Percentiles rank a stretch among this genome's conserved stretches.
Evolutionary conservation across 306 rosid genomes (phyloP).

Genomic region (Geum urbanum): DNA sequence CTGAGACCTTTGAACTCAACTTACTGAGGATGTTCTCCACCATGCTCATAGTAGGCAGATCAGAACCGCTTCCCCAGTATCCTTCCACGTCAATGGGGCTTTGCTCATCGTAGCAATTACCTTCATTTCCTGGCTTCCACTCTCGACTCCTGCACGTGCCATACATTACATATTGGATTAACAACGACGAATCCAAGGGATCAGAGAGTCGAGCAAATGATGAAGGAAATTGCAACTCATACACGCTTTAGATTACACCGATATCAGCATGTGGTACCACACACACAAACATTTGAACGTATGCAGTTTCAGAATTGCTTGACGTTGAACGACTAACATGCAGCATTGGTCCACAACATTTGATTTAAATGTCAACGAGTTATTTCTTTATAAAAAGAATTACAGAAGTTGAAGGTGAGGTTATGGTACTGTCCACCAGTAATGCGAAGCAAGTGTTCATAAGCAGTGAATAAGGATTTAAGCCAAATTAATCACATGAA

Average conservation of each 20-base stretch:
- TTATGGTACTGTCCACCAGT: not conserved
- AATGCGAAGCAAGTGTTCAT: not conserved
- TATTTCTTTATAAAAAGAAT: not conserved
- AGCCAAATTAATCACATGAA: not conserved
- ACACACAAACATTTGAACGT: not conserved
- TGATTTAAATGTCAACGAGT: not conserved
- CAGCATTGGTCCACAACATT: not conserved
- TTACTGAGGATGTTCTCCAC: slow-evolving; percentile 56
- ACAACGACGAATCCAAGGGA: not conserved
- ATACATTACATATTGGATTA: slow-evolving; percentile 7
- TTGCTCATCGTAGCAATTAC: slow-evolving; percentile 75
- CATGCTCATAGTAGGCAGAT: slow-evolving; percentile 66
- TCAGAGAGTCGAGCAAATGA: not conserved
- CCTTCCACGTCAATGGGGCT: slow-evolving; percentile 55
- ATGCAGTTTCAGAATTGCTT: not conserved
- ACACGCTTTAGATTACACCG: not conserved
- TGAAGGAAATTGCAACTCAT: not conserved
- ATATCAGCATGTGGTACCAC: not conserved
- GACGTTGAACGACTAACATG: not conserved
- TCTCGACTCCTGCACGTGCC: slow-evolving; percentile 71
- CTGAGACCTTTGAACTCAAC: slow-evolving; percentile 63
- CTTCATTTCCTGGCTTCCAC: slow-evolving; percentile 67
- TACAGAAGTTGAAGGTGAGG: not conserved
- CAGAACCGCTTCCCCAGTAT: slow-evolving; percentile 99
- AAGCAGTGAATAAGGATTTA: not conserved